Base-by-base conservation (phyloP, 108 stramenopile genomes). In the Conticribra weissflogii region DNA sequence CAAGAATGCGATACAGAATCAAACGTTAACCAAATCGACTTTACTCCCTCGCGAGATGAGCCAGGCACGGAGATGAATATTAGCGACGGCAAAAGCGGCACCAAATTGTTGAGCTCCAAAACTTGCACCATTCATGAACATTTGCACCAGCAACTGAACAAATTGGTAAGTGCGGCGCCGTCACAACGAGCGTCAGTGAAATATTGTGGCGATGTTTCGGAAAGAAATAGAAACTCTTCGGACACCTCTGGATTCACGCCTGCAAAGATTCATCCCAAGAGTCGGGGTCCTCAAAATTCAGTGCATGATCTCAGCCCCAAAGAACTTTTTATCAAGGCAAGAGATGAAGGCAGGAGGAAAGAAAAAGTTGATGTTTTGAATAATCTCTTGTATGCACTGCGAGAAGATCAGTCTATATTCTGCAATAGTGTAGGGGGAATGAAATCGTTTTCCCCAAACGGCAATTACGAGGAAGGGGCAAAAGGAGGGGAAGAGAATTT, bases 61-160 rank as follows among this genome's bases (percentile, higher is more conserved):
- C n/a, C n/a, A n/a, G n/a, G n/a, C n/a, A n/a, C n/a, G n/a, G n/a
- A n/a, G n/a, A n/a, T n/a, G n/a, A n/a, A n/a, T n/a, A n/a, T n/a
- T n/a, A n/a, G n/a, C n/a, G n/a, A n/a, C n/a, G n/a, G n/a, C n/a
- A n/a, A n/a, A n/a, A n/a, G n/a, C n/a, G n/a, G n/a, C n/a, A n/a
- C n/a, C n/a, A n/a, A n/a, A n/a, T n/a, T n/a, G n/a, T n/a, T n/a
- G n/a, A n/a, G n/a, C n/a, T n/a, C n/a, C 50, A 56, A 56, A 46
- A 2, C 66, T 27, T 60, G 58, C 59, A 67, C 78, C 18, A 46
- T 79, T 0, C 78, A 79, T 25, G 78, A 79, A 54, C 78, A 79
- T 31, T 57, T 79, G 54, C 71, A 79, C 41, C 48, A 28, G 2
- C 60, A 72, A 66, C 70, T 79, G 14, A 51, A 36, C n/a, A 46